Base-by-base conservation (phyloP, 805 yeast species). In the Schwanniomyces polymorphus region DNA sequence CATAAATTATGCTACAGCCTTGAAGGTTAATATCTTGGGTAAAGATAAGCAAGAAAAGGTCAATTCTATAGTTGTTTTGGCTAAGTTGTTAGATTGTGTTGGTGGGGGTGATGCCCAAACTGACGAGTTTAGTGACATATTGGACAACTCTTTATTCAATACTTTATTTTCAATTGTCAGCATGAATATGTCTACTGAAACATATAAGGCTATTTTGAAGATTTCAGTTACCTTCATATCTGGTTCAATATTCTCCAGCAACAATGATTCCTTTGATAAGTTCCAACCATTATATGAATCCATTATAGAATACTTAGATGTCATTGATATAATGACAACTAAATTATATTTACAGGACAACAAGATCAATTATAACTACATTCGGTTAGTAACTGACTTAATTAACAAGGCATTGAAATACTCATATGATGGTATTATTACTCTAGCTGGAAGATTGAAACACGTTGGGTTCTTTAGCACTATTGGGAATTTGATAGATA, bases 31-130 rank as follows among this genome's bases (percentile, higher is more conserved):
- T 39, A 74, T 80, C 27, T 55, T 75, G 47, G 78, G 79, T 11
- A 65, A 66, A 42, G 79, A 75, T 48, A 76, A 75, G 45, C 74
- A 75, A 42, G 85, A 80, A 47, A 72, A 74, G 51, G 73, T 77
- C 41, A 80, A 78, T 59, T 71, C 80, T 2, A 75, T 82, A 8
- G 76, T 78, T 1, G 81, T 81, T 4, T 61, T 84, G 27, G 79
- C 84, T 27, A 79, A 75, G 51, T 65, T 79, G 25, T 61, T 81
- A 38, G 84, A 80, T 38, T 69, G 70, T 44, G 56, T 70, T 9
- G 54, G 63, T 8, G 63, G 68, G n/a, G 63, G 68, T 18, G 72
- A 77, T 6, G 78, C 81, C 4, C 59, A 60, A 17, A 62, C 67
- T 16, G 64, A 70, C 26, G 67, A 61, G 6, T 66, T 72, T 48